Evolutionary conservation across 164 flowering plant species (phyloP).

Genomic region (Kalanchoe fedtschenkoi): DNA sequence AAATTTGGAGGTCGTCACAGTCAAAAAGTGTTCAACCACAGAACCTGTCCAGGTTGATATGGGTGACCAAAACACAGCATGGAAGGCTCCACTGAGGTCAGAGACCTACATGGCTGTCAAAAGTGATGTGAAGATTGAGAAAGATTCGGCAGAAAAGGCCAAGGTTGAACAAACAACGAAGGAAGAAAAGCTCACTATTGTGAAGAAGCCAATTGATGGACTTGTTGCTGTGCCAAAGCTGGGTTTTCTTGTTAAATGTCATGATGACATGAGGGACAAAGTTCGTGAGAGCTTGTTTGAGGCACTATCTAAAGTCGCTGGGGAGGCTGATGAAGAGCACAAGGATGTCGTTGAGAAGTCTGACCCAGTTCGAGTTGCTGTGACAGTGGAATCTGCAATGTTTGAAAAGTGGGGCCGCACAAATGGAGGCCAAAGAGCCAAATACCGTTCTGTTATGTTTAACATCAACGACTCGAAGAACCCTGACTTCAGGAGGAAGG

Average conservation of each 20-base stretch:
- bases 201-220: slow-evolving; percentile 24
- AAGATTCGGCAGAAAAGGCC: slow-evolving; percentile 7
- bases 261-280: slow-evolving; percentile 67
- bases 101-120: slow-evolving; percentile 16
- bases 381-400: slow-evolving; percentile 67
- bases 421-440: slow-evolving; percentile 56
- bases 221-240: slow-evolving; percentile 38
- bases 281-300: slow-evolving; percentile 58
- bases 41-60: slow-evolving; percentile 2
- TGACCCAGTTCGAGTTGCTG: slow-evolving; percentile 73
- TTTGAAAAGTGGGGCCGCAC: slow-evolving; percentile 74
- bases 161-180: slow-evolving; percentile 26
- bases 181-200: slow-evolving; percentile 24
- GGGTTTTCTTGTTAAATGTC: slow-evolving; percentile 47
- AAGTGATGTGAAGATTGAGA: slow-evolving; percentile 21
- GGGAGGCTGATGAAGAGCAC: slow-evolving; percentile 49
- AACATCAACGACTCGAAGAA: slow-evolving; percentile 75
- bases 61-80: neutral
- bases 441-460: slow-evolving; percentile 81
- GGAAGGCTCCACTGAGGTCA: neutral
- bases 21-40: slow-evolving; percentile 9
- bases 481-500: slow-evolving; percentile 79
- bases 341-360: slow-evolving; percentile 39
- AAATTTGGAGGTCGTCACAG: neutral
- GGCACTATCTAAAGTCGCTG: slow-evolving; percentile 55